Conservation (phyloP, 2,329 filamentous ascomycete genomes). For the Ploettnerulaceae sp. region DNA sequence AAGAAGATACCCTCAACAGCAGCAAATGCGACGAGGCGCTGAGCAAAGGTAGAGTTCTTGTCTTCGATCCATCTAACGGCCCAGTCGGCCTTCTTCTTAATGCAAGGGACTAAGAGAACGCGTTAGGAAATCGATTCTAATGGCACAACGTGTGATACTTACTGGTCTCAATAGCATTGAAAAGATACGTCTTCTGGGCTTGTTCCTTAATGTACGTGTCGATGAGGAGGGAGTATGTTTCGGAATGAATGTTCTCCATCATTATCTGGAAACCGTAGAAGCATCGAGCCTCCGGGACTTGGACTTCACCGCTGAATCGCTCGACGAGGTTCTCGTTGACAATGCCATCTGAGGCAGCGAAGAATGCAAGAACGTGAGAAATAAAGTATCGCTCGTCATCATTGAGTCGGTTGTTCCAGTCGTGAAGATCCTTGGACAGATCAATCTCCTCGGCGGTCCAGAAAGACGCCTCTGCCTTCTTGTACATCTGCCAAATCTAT, state of each 20-base stretch:
- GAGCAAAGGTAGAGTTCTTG: conserved; percentile 88
- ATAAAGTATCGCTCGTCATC: conserved; percentile 98
- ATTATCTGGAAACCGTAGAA: conserved; percentile 99
- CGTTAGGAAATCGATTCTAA: conserved; percentile 28
- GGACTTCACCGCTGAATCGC: conserved; percentile 94
- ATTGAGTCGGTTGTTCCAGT: conserved; percentile 97
- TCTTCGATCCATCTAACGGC: conserved; percentile 92
- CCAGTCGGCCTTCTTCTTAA: conserved; percentile 98
- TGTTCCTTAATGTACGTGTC: conserved; percentile 99
- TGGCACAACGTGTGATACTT: conserved; percentile 36
- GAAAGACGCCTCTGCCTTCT: conserved; percentile 99
- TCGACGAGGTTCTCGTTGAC: conserved; percentile 99
- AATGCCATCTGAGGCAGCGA: conserved; percentile 96
- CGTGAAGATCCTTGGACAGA: conserved; percentile 95
- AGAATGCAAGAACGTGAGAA: conserved; percentile 98
- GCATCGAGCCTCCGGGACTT: conserved; percentile 96
- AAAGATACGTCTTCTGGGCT: conserved; percentile 86
- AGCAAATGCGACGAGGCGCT: conserved; percentile 92
- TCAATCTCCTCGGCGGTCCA: conserved; percentile 99
- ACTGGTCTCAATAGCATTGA: conserved; percentile 98
- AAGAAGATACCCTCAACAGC: conserved; percentile 99
- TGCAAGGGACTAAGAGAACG: conserved; percentile 69
- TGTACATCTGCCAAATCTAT: conserved; percentile 99
- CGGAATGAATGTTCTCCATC: conserved; percentile 99
- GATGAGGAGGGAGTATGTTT: conserved; percentile 98